Evolutionary conservation across 345 rosid genomes (phyloP), one percentile per base, ranked within the genome.

Genomic region (Theobroma cacao): DNA sequence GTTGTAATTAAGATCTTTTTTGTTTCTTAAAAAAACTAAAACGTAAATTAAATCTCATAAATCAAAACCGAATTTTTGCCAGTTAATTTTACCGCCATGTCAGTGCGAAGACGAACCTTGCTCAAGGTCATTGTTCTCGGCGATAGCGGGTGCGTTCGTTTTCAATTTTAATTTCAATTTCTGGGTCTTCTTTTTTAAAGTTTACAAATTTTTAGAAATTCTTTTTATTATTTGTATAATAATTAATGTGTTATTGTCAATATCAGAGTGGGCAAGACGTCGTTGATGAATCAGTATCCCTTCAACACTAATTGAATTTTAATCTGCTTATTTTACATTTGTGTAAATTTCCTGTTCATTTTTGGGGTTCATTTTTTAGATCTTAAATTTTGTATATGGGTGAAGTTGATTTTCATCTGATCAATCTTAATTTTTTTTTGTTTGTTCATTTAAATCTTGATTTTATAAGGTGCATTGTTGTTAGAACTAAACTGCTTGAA

Each of bases 271-370:
- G 99, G 98, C 81, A 96, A 96, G 93, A 96, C 99, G 58, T 94
- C 99, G 65, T 79, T 96, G 93, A 94, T 94, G 98, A 96, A 94
- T 84, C 99, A 92, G 98, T 94, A 96, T 96, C 98, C 96, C 90
- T 81, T 30, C 33, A 56, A 33, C 6, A 30, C 47, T 55, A 20
- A 52, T 48, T 30, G 58, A n/a, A 34, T 61, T 10, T 43, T n/a
- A 7, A 59, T 74, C 7, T 31, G 73, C 68, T 43, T 53, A 24
- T 11, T 30, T 36, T 17, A 30, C 60, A 74, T 66, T 24, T 64
- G 64, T 73, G 78, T 53, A 53, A 75, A 36, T 26, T 67, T 56
- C 55, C 60, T 68, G 0, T 6, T 65, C 13, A 10, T 31, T 15
- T 14, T 61, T 50, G 6, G 41, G 55, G 26, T 4, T 77, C 28